Conservation (phyloP, 2,329 filamentous ascomycete species). For the Knoxdaviesia proteae region DNA sequence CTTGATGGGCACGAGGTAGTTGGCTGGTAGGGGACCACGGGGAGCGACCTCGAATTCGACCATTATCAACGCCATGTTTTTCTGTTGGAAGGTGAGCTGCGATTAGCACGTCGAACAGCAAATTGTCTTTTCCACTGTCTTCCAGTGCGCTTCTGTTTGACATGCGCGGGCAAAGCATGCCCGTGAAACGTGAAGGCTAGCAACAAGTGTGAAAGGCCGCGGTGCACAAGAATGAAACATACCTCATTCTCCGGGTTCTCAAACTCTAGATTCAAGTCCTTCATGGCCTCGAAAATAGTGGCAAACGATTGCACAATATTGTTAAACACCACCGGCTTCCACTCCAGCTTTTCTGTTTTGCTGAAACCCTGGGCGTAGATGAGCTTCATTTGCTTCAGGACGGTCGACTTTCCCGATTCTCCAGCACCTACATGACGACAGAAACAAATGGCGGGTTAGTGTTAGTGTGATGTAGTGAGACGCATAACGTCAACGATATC, state of each 20-base stretch:
- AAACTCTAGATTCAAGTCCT: constrained; percentile 61
- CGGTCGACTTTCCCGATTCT: constrained; percentile 79
- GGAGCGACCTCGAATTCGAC: constrained; percentile 65
- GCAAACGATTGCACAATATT: constrained; percentile 88
- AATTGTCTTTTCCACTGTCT: no score
- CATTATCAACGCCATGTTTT: constrained; percentile 56
- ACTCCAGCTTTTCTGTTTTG: constrained; percentile 75
- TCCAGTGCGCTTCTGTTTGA: no score
- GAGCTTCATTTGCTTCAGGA: constrained; percentile 97
- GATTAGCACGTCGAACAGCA: not conserved
- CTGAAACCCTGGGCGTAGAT: constrained; percentile 89
- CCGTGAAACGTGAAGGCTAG: constrained; percentile 7
- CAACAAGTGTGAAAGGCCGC: constrained; percentile 2
- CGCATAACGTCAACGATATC: no score
- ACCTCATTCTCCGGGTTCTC: constrained; percentile 64
- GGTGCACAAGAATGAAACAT: constrained; percentile 5
- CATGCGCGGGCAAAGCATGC: not conserved
- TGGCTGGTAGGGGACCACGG: constrained; percentile 58
- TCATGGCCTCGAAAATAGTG: constrained; percentile 78
- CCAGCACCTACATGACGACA: constrained; percentile 48
- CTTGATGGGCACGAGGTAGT: constrained; percentile 66
- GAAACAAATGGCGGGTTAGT: no score
- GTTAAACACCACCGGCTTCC: constrained; percentile 86
- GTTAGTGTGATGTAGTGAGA: no score
- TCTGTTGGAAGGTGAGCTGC: constrained; percentile 25